phyloP scores from a whole-genome alignment of 495 filamentous ascomycete species.

The Talaromyces ruber region DNA sequence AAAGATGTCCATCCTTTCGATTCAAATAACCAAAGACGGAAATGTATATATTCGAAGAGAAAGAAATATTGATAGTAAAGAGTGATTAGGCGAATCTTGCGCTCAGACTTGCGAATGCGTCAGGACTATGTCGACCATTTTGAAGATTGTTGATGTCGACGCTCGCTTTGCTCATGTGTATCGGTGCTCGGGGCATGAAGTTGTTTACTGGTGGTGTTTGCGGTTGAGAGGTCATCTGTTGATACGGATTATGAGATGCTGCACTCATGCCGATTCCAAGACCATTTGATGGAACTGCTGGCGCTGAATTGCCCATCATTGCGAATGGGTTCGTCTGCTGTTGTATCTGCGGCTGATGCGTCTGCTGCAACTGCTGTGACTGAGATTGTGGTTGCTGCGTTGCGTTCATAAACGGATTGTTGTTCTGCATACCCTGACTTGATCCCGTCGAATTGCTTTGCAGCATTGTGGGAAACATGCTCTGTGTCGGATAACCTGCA shows the following conservation, averaged over 20 bases:
- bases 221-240: not conserved
- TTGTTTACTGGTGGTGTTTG: not conserved
- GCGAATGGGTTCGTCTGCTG: conserved; percentile 8
- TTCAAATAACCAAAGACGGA: not conserved
- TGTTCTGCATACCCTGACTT: conserved; percentile 9
- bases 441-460: conserved; percentile 23
- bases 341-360: conserved; percentile 10
- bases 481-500: conserved; percentile 11
- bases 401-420: conserved; percentile 31
- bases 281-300: conserved; percentile 7
- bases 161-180: conserved; percentile 82
- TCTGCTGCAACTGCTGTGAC: conserved; percentile 3
- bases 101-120: conserved; percentile 94
- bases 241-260: conserved; percentile 5
- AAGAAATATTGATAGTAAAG: conserved; percentile 2
- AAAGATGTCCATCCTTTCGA: not conserved
- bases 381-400: conserved; percentile 13
- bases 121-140: conserved; percentile 83
- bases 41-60: conserved; percentile 3
- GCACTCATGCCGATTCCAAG: conserved; percentile 11
- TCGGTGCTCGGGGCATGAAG: conserved; percentile 15
- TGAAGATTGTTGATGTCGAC: conserved; percentile 69
- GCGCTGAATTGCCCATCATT: not conserved
- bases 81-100: conserved; percentile 38
- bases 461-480: conserved; percentile 19